Evolutionary conservation across 169 alveolate species (phyloP).

Genomic region (Neospora caninum): DNA sequence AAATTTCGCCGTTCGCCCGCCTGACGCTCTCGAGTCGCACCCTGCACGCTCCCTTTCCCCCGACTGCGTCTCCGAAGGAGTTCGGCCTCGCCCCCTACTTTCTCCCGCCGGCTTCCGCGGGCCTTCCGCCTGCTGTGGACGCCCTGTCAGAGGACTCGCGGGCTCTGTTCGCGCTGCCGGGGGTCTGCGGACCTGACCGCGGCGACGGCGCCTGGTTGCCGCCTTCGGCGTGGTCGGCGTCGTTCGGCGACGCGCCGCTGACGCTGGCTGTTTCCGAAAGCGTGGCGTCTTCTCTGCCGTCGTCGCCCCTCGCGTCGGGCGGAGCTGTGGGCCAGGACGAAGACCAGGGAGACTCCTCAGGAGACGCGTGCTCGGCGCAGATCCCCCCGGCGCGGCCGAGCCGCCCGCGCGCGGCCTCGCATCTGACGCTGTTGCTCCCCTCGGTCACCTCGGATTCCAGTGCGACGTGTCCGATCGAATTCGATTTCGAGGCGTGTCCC

Average conservation of each 20-base stretch:
- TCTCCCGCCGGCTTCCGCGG: neutral
- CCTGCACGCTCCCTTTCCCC: neutral
- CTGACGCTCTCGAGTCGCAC: neutral
- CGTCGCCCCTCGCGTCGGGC: neutral
- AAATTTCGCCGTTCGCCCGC: neutral
- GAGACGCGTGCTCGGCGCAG: neutral
- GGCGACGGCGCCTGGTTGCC: constrained; percentile 28
- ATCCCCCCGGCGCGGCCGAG: too few species aligned
- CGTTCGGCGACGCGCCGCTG: neutral
- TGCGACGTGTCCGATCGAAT: too few species aligned
- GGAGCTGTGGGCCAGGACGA: neutral
- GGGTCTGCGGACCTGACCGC: too few species aligned
- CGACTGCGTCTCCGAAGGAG: neutral
- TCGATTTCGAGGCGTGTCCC: too few species aligned
- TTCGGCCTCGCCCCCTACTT: neutral
- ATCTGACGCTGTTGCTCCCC: neutral
- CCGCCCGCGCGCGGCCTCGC: too few species aligned
- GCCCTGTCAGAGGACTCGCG: neutral
- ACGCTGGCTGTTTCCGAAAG: neutral
- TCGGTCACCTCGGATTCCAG: neutral
- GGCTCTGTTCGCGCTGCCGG: neutral
- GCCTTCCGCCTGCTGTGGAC: neutral
- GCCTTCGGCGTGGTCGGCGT: neutral
- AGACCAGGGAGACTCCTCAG: neutral
- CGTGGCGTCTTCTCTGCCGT: neutral